phyloP scores from a whole-genome alignment of 495 filamentous ascomycete species.

The Neurospora cerealis region DNA sequence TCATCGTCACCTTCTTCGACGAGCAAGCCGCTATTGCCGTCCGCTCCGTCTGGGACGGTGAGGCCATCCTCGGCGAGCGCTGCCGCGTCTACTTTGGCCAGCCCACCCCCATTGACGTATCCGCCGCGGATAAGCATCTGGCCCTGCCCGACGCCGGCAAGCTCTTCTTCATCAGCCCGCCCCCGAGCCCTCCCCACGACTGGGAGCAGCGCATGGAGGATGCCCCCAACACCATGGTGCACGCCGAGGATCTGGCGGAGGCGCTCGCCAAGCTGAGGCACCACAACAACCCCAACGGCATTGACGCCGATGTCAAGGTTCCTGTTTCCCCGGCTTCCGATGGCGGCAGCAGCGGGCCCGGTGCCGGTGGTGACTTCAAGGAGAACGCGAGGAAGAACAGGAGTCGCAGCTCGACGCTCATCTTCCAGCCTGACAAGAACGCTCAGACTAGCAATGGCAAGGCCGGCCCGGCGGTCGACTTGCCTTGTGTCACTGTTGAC shows the following conservation, averaged over 20 bases:
- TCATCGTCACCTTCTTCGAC: slow-evolving; percentile 77
- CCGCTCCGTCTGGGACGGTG: slow-evolving; percentile 60
- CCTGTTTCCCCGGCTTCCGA: slow-evolving; percentile 24
- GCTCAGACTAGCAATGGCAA: slow-evolving; percentile 49
- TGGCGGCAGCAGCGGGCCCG: background rate
- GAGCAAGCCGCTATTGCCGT: slow-evolving; percentile 62
- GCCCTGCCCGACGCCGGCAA: slow-evolving; percentile 77
- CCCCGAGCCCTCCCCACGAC: slow-evolving; percentile 81
- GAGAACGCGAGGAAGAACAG: slow-evolving; percentile 10
- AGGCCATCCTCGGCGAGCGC: slow-evolving; percentile 56
- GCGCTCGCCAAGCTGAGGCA: slow-evolving; percentile 63
- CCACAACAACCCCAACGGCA: slow-evolving; percentile 17
- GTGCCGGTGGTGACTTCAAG: background rate
- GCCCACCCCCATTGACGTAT: slow-evolving; percentile 45
- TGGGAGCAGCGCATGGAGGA: slow-evolving; percentile 88
- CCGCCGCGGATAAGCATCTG: slow-evolving; percentile 53
- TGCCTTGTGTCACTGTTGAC: slow-evolving; percentile 86
- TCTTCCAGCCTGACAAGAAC: slow-evolving; percentile 43
- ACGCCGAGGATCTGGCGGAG: slow-evolving; percentile 77
- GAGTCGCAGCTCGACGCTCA: slow-evolving; percentile 34
- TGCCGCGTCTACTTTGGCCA: slow-evolving; percentile 85
- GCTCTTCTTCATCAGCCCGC: slow-evolving; percentile 94
- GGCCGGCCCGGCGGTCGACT: slow-evolving; percentile 38
- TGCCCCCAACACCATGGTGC: slow-evolving; percentile 86
- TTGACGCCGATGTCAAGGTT: slow-evolving; percentile 5